phyloP scores from a whole-genome alignment of 345 rosid species.

The Bruguiera parviflora region DNA sequence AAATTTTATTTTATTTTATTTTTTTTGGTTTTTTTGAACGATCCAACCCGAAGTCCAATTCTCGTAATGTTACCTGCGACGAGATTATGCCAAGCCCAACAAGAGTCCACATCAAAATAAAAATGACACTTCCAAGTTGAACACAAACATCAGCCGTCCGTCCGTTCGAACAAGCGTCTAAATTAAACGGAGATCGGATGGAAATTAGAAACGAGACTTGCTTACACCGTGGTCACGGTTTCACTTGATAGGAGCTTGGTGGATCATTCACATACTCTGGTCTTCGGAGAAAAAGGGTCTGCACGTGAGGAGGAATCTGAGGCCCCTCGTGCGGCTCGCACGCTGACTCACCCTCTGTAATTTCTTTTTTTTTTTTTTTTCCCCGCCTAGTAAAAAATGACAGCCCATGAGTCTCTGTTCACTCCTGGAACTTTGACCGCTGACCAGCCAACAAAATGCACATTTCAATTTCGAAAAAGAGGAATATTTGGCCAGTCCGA shows the following conservation, averaged over 20 bases:
- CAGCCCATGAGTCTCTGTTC: neutral
- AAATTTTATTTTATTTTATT: no score
- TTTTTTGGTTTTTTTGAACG: no score
- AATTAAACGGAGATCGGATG: no score
- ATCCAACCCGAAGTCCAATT: no score
- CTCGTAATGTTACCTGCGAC: no score
- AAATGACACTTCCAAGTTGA: no score
- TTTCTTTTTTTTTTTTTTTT: constrained; percentile 7
- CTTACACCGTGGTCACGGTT: neutral
- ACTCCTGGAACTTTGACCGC: constrained; percentile 44
- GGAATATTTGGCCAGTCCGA: constrained; percentile 24
- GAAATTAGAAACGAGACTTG: neutral
- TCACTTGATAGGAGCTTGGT: neutral
- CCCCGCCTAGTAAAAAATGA: neutral
- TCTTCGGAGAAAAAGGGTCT: neutral
- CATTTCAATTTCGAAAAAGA: neutral
- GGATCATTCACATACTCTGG: neutral
- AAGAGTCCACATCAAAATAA: no score
- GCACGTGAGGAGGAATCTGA: constrained; percentile 27
- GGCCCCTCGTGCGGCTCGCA: constrained; percentile 68
- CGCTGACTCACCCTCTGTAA: constrained; percentile 37
- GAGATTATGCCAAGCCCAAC: no score
- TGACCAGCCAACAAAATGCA: constrained; percentile 33
- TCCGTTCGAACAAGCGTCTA: no score
- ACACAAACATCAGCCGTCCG: no score